A percentile compares a stretch with the other conserved stretches of the same genome.
Evolutionary conservation across 2,329 filamentous ascomycete species (phyloP).

Genomic region (Alternaria consortialis): DNA sequence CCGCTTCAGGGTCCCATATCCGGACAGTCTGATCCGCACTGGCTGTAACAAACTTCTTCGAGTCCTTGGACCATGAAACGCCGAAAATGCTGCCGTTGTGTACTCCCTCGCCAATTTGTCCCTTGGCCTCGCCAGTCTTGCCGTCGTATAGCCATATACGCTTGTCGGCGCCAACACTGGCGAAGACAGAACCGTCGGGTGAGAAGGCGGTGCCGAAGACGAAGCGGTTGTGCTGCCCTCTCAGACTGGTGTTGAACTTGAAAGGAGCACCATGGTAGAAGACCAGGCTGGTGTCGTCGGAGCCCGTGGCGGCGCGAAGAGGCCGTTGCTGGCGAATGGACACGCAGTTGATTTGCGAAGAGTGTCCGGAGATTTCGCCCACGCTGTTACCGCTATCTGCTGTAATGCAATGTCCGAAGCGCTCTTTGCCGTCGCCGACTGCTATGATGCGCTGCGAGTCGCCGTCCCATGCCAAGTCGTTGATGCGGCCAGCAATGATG

Average conservation of each 20-base stretch:
- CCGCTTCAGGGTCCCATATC: constrained; percentile 88
- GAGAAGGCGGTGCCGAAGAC: constrained; percentile 89
- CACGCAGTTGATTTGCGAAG: constrained; percentile 88
- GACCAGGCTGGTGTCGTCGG: constrained; percentile 87
- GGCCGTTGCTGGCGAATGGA: constrained; percentile 89
- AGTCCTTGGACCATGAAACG: constrained; percentile 88
- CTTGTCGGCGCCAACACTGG: constrained; percentile 91
- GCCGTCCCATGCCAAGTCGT: constrained; percentile 96
- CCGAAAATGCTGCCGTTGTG: constrained; percentile 94
- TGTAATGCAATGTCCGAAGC: constrained; percentile 92
- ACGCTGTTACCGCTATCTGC: constrained; percentile 92
- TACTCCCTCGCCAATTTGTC: constrained; percentile 79
- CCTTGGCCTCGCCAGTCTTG: constrained; percentile 86
- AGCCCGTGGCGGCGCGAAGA: constrained; percentile 88
- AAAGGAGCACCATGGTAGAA: constrained; percentile 96
- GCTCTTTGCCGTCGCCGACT: constrained; percentile 92
- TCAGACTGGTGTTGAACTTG: constrained; percentile 88
- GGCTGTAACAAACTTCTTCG: constrained; percentile 85
- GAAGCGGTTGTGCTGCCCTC: constrained; percentile 84
- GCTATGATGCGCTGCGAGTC: constrained; percentile 97
- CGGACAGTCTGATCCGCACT: constrained; percentile 95
- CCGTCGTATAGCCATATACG: constrained; percentile 95
- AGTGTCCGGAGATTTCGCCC: constrained; percentile 92
- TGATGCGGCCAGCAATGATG: constrained; percentile 93
- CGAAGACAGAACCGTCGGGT: constrained; percentile 81